A percentile compares a stretch with the other conserved stretches of the same genome.
phyloP scores from a whole-genome alignment of 1,139 yeast genomes.

The Yamadazyma atmosphaerica region DNA sequence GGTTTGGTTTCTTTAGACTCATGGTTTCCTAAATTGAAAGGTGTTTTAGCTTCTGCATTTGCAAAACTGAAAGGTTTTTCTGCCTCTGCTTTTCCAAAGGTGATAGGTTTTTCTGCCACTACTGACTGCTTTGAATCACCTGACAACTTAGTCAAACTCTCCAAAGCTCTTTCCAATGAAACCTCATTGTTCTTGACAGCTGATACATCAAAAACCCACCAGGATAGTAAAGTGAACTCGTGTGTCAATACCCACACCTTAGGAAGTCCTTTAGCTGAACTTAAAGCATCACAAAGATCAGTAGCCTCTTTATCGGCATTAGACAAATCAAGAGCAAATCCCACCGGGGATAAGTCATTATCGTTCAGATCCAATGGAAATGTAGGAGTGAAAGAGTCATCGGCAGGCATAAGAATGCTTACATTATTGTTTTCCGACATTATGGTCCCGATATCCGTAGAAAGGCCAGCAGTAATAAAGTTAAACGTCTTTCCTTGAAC shows the following conservation, averaged over 20 bases:
- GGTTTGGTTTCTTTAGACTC: slow-evolving; percentile 3
- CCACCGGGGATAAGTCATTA: slow-evolving; percentile 66
- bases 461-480: slow-evolving; percentile 58
- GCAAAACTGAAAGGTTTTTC: too few relatives aligned
- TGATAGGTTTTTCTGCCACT: too few relatives aligned
- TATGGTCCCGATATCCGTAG: slow-evolving; percentile 57
- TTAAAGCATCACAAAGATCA: slow-evolving; percentile 61
- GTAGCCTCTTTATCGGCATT: slow-evolving; percentile 37
- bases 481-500: slow-evolving; percentile 25
- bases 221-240: slow-evolving; percentile 59
- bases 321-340: slow-evolving; percentile 61
- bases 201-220: slow-evolving; percentile 61
- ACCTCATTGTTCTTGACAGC: slow-evolving; percentile 38
- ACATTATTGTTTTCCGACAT: slow-evolving; percentile 22
- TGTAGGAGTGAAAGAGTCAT: slow-evolving; percentile 70
- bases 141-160: not conserved
- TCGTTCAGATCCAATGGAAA: slow-evolving; percentile 69
- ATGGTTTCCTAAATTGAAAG: too few relatives aligned
- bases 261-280: slow-evolving; percentile 56
- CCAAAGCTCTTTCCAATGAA: slow-evolving; percentile 18
- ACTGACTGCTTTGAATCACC: slow-evolving; percentile 1
- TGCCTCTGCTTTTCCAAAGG: too few relatives aligned
- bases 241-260: slow-evolving; percentile 61
- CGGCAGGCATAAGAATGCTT: slow-evolving; percentile 41
- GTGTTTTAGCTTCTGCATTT: too few relatives aligned